Base-by-base conservation (phyloP, 2,329 filamentous ascomycete genomes). In the Mycosphaerella sp. region DNA sequence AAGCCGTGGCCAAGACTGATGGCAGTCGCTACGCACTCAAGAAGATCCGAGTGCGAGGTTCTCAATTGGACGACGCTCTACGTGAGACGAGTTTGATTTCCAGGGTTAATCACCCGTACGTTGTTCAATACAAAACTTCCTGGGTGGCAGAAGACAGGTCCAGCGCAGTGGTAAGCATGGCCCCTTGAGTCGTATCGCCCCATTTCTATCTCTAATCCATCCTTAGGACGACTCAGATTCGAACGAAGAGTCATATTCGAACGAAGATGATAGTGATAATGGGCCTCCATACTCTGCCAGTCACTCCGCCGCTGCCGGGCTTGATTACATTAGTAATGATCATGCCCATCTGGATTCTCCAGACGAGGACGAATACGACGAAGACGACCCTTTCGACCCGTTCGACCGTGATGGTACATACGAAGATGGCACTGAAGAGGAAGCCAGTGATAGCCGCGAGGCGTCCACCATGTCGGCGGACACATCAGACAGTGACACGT, bases 11-110 rank as follows among this genome's bases (percentile, higher is more conserved):
- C 69, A 95, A 93, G 71, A 80, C 96, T 3, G 93, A 97, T 66
- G 88, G 88, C 0, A 87, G 90, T 52, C 85, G 94, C 39, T 98
- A 97, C 70, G 93, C 93, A 14, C 87, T 98, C 66, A 98, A 98
- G 69, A 96, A 97, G 67, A 93, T 98, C 55, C 88, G 84, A 1
- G 87, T 93, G 60, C 79, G 84, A 9, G 75, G 77, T 4, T 64
- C 79, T 52, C 87, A 86, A 52, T 75, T 97, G 35, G 90, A 86
- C 0, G 87, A 95, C 65, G 84, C 90, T 10, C 68, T 91, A 21
- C 89, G 87, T 49, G 87, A 93, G 68, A 91, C 96, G 36, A 85
- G 90, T 66, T 73, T 97, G 7, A 75, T 98, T 13, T 95, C 91
- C n/a, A 82, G 89, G 53, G 79, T 98, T 50, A 96, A 94, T 62